Evolutionary conservation across 352 stramenopile species (phyloP), one percentile per base, ranked within the genome.

Genomic region (Globisporangium abappressorium): DNA sequence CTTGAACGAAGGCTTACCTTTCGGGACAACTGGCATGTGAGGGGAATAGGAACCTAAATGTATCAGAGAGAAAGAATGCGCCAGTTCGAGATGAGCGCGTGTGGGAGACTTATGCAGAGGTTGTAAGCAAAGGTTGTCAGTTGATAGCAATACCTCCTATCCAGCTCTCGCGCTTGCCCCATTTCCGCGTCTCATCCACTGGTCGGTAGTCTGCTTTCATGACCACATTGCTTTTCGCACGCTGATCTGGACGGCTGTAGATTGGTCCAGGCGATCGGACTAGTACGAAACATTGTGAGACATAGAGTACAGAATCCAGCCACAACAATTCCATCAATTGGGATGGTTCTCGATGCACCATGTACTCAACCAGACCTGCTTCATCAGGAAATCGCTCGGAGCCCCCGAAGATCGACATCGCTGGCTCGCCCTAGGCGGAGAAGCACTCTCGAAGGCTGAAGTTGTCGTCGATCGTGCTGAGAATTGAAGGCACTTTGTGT

Each of bases 101-200:
- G 24, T 56, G 20, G 49, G 22, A 20, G 9, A 56, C 14, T 56
- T 20, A 36, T 12, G 15, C 7, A 38, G 5, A 58, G 5, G 5
- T 47, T n/a, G 41, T 8, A 47, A 8, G 41, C 26, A 38, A 24
- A 20, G 6, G 41, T 9, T n/a, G 5, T 2, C 15, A 7, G 15
- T 18, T 20, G 20, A 43, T 24, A 15, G 34, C 1, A 62, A 53
- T 54, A 87, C 85, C 83, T 64, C 80, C 85, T 64, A 94, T 94
- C 87, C 87, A 94, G 72, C 83, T 92, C 64, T 94, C 83, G 26
- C 87, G 87, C 62, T 91, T 92, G 30, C 84, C 85, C 79, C 84
- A 91, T 56, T 85, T 85, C 12, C 69, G 76, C 26, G 64, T 79
- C 64, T 92, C 82, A 64, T 93, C 85, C 26, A 92, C 74, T 3